Base-by-base conservation (phyloP, 2,329 filamentous ascomycete genomes). In the Chalaropsis ovoidea region DNA sequence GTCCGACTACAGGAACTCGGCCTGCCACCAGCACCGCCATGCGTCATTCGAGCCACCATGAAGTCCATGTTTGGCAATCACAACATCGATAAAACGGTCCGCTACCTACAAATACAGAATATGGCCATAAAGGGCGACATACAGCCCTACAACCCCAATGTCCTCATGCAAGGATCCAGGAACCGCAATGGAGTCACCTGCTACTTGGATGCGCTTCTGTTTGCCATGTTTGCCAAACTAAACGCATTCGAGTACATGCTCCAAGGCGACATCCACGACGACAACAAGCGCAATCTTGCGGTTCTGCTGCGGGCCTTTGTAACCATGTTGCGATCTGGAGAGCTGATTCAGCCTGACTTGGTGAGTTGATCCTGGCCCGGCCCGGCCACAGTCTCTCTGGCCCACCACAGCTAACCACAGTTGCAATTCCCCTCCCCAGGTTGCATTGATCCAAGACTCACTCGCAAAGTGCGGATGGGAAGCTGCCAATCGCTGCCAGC, bases 241-340 rank as follows among this genome's bases (percentile, higher is more conserved):
- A 87, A 90, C 70, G 92, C 88, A 69, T 99, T 96, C 73, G 93
- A 97, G 74, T 90, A 88, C 61, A 95, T 97, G 80, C 80, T 96
- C 42, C 92, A 89, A 73, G 87, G 87, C 66, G 85, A 86, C 7
- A 89, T 90, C 68, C 81, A 70, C 17, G 88, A 94, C 68, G 85
- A 90, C 69, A 75, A 78, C 11, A 83, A 87, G 69, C 85, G 83
- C 70, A 89, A 86, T 70, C 78, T 99, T 64, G 87, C 87, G n/a
- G 85, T 86, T 10, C 75, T 95, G 24, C 75, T 97, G 62, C 83
- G 93, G 64, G 78, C 97, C 61, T 99, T 93, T 90, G 92, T 97
- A 58, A 97, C 97, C 72, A 82, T 96, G 80, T 75, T 97, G 68
- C 83, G 94, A 69, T 86, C 86, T 6, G 94, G 94, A 42, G 89